A percentile compares a stretch with the other conserved stretches of the same genome.
These are phyloP conservation scores for Ophiocordyceps camponoti-leonardi DNA, from an alignment of 2,329 filamentous ascomycete species.

Conservation along the genomic window DNA sequence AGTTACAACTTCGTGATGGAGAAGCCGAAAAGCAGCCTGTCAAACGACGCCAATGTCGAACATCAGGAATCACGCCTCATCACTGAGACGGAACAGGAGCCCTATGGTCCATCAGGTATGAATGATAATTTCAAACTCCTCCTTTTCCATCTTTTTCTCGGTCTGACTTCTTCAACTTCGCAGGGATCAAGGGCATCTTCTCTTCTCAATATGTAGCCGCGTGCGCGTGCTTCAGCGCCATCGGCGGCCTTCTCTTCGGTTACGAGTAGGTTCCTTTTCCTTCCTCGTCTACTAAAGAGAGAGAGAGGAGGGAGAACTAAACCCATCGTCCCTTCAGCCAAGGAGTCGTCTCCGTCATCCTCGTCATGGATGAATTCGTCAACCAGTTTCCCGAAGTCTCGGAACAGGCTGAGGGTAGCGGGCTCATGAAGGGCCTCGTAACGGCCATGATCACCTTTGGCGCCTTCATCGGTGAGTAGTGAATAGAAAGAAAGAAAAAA, in stretches of 20 bases:
- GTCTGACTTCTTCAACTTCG: background rate
- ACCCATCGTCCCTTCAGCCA: slow-evolving; percentile 9
- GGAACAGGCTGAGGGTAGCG: slow-evolving; percentile 17
- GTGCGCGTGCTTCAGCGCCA: slow-evolving; percentile 15
- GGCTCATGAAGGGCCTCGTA: slow-evolving; percentile 23
- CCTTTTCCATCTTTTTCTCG: no score
- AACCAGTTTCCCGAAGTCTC: slow-evolving; percentile 15
- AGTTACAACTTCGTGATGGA: slow-evolving; percentile 3
- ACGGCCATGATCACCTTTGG: slow-evolving; percentile 29
- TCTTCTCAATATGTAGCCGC: slow-evolving; percentile 14
- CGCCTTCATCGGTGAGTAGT: slow-evolving; percentile 21
- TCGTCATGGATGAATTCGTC: slow-evolving; percentile 18
- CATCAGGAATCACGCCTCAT: slow-evolving; percentile 7
- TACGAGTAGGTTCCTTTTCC: slow-evolving; percentile 10
- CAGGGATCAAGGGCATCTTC: slow-evolving; percentile 15
- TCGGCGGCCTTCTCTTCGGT: slow-evolving; percentile 22
- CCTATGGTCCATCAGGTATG: slow-evolving; percentile 9
- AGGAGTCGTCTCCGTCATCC: slow-evolving; percentile 21
- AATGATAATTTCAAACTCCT: no score
- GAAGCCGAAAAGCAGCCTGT: slow-evolving; percentile 1
- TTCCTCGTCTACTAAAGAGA: no score
- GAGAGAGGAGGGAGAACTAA: no score
- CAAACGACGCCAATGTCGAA: slow-evolving; percentile 5
- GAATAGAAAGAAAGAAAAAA: no score
- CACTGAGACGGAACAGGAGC: slow-evolving; percentile 3